These are phyloP conservation scores for Yarrowia porcina DNA, from an alignment of 805 yeast genomes.

Conservation along the genomic window DNA sequence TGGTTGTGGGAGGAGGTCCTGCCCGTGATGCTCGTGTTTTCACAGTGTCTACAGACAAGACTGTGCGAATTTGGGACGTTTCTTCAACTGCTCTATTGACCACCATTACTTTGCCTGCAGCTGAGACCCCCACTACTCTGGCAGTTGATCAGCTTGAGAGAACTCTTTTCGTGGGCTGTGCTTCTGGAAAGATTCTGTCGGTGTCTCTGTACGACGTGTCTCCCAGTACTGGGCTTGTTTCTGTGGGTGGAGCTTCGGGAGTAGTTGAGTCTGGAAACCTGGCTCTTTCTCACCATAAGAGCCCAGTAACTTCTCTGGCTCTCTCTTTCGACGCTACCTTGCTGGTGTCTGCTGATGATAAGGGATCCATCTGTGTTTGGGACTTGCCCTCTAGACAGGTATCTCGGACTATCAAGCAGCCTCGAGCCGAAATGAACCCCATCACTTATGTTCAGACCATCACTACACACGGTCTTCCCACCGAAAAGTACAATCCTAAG, in stretches of 20 bases:
- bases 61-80: slow-evolving; percentile 68
- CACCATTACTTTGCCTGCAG: slow-evolving; percentile 62
- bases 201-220: slow-evolving; percentile 50
- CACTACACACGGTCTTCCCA: slow-evolving; percentile 18
- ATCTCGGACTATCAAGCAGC: slow-evolving; percentile 33
- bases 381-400: slow-evolving; percentile 50
- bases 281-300: slow-evolving; percentile 33
- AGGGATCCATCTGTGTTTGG: slow-evolving; percentile 64
- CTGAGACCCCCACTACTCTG: slow-evolving; percentile 51
- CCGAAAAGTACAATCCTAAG: slow-evolving; percentile 21
- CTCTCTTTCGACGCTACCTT: slow-evolving; percentile 73
- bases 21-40: slow-evolving; percentile 60
- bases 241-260: slow-evolving; percentile 54
- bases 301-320: slow-evolving; percentile 50
- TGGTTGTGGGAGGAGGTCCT: slow-evolving; percentile 49
- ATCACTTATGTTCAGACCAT: slow-evolving; percentile 25
- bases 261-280: slow-evolving; percentile 26
- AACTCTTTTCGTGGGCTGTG: slow-evolving; percentile 64
- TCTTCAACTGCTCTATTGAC: slow-evolving; percentile 48
- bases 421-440: slow-evolving; percentile 29
- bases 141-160: slow-evolving; percentile 78
- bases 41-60: slow-evolving; percentile 70
- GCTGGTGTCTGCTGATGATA: slow-evolving; percentile 67
- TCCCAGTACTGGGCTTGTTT: slow-evolving; percentile 45
- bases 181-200: slow-evolving; percentile 57